phyloP scores from a whole-genome alignment of 768 basidiomycete genomes.

The Boletus rubroflammeus region DNA sequence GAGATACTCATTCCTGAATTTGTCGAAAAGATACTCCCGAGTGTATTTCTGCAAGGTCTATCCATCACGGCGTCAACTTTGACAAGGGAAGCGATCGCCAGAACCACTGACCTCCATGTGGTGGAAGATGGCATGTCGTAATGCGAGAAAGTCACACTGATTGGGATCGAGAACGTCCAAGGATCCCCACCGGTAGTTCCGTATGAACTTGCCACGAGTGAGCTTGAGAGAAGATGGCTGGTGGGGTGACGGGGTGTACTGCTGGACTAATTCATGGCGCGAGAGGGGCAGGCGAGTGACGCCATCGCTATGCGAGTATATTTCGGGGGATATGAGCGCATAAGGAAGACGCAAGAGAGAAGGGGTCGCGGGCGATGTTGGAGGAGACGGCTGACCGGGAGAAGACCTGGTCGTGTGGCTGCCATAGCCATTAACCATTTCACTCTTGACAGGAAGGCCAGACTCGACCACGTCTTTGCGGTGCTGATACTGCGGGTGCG shows the following conservation, averaged over 20 bases:
- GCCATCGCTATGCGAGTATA: constrained; percentile 82
- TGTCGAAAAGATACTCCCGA: constrained; percentile 76
- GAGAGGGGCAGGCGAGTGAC: constrained; percentile 54
- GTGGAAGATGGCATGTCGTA: constrained; percentile 79
- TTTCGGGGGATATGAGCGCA: constrained; percentile 79
- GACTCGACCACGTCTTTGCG: constrained; percentile 43
- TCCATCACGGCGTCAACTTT: constrained; percentile 19
- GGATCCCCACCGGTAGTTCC: constrained; percentile 80
- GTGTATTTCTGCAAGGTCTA: constrained; percentile 86
- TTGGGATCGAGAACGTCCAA: constrained; percentile 74
- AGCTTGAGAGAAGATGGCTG: constrained; percentile 43
- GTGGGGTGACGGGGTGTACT: constrained; percentile 62
- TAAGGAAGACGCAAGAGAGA: constrained; percentile 71
- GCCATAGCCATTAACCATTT: constrained; percentile 51
- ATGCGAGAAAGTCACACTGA: constrained; percentile 77
- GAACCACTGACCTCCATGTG: constrained; percentile 73
- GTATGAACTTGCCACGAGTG: constrained; percentile 58
- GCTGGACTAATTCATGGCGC: constrained; percentile 69
- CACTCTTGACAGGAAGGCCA: constrained; percentile 43
- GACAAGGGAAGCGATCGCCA: constrained; percentile 13
- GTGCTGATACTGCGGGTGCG: constrained; percentile 45
- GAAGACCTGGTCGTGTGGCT: constrained; percentile 49
- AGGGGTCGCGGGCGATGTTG: constrained; percentile 60
- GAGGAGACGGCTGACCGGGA: constrained; percentile 55
- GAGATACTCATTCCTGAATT: constrained; percentile 61